These are phyloP conservation scores for Diplotaxis tenuifolia DNA, from an alignment of 345 rosid species.

Conservation along the genomic window DNA sequence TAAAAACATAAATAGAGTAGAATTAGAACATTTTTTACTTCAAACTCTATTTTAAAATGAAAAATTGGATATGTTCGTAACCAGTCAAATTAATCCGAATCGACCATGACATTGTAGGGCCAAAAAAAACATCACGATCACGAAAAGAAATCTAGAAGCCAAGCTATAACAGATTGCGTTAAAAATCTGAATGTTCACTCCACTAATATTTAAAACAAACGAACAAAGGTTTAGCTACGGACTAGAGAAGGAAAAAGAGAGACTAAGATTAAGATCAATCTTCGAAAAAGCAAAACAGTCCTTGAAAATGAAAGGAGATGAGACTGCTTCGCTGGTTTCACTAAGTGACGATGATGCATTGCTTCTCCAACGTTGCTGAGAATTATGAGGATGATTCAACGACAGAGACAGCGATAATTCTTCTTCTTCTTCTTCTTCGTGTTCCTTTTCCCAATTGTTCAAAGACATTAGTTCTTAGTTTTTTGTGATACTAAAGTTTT, in stretches of 20 bases:
- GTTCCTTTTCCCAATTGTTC: conserved; percentile 5
- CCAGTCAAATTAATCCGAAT: neutral
- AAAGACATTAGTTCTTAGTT: conserved; percentile 1
- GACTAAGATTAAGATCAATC: conserved; percentile 38
- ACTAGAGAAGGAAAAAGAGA: conserved; percentile 33
- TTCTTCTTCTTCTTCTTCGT: conserved; percentile 10
- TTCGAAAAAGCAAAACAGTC: conserved; percentile 34
- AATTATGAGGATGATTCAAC: conserved; percentile 22
- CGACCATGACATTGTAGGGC: neutral
- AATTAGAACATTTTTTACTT: too few relatives aligned
- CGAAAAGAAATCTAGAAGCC: neutral
- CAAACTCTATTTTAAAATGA: too few relatives aligned
- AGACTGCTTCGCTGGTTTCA: conserved; percentile 33
- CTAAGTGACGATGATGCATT: conserved; percentile 31
- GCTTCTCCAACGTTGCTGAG: conserved; percentile 29
- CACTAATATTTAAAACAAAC: neutral
- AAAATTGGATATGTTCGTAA: too few relatives aligned
- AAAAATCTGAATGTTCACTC: conserved; percentile 13
- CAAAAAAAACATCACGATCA: neutral
- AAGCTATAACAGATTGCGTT: conserved; percentile 6
- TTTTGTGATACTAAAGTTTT: neutral
- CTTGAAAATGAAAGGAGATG: conserved; percentile 29
- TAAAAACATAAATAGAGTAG: too few relatives aligned
- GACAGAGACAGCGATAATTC: conserved; percentile 28
- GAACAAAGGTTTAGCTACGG: conserved; percentile 11